phyloP scores from a whole-genome alignment of 768 basidiomycete genomes.

The Rickenella mellea region DNA sequence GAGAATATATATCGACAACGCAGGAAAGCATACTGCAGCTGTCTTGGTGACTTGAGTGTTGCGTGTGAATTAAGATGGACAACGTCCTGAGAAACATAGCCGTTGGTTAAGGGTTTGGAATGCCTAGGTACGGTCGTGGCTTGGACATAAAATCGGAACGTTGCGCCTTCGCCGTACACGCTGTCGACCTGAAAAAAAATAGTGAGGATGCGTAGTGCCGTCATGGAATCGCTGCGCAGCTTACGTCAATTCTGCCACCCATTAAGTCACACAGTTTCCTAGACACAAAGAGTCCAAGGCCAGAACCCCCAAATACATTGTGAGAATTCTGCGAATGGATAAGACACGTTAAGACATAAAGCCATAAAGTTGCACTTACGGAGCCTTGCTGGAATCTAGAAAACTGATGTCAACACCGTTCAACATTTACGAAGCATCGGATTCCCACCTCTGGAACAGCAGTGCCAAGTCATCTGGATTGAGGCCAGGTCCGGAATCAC shows the following conservation, averaged over 20 bases:
- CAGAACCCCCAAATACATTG: conserved; percentile 16
- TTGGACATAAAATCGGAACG: conserved; percentile 29
- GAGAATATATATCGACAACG: not conserved
- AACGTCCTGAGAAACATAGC: not conserved
- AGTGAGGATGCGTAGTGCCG: not conserved
- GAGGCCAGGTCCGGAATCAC: conserved; percentile 28
- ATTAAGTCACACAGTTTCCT: conserved; percentile 21
- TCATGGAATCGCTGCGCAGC: not conserved
- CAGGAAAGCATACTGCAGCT: not conserved
- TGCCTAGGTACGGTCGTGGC: conserved; percentile 7
- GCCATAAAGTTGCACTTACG: conserved; percentile 11
- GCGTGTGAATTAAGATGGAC: not conserved
- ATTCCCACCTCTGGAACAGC: conserved; percentile 17
- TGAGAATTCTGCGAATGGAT: conserved; percentile 12
- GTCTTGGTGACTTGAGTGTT: not conserved
- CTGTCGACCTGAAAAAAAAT: conserved; percentile 25
- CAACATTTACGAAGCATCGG: not conserved
- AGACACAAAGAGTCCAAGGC: conserved; percentile 27
- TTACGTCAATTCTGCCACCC: conserved; percentile 19
- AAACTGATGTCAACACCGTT: not conserved
- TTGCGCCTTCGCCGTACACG: conserved; percentile 23
- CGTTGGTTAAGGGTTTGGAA: not conserved
- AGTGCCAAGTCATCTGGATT: conserved; percentile 23
- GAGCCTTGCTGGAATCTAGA: conserved; percentile 24
- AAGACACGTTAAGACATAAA: conserved; percentile 9